Evolutionary conservation across 2,329 filamentous ascomycete genomes (phyloP), one percentile per base, ranked within the genome.

Genomic region (Colletotrichum cereale): DNA sequence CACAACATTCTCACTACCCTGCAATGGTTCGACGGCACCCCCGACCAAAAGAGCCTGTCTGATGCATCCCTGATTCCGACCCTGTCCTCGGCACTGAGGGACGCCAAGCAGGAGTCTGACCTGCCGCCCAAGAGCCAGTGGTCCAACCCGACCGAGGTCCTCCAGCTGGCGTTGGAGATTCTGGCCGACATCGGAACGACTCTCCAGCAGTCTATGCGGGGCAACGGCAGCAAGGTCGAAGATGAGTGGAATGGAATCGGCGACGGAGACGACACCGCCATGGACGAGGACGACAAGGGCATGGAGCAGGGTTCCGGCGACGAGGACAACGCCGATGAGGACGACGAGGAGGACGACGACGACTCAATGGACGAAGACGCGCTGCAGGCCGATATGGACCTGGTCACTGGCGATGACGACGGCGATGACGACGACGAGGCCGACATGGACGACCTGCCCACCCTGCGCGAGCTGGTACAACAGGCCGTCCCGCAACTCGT

Each of bases 351-450:
- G 1, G 84, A 86, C 5, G 84, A 87, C 16, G 40, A 42, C 5
- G 40, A 42, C 40, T 87, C 88, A 67, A 88, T 89, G 84, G 84
- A 86, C 63, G 81, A 87, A 34, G 87, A 87, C 62, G 87, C 87
- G 61, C 86, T 91, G 72, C 84, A 88, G 71, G 88, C 87, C 36
- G 91, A 92, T 75, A 90, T 93, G 87, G 89, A 89, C 5, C 85
- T 88, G 80, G 89, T 93, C 2, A 87, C 87, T 0, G 88, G 87
- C 3, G 82, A 76, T 34, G 82, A 84, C 50, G 81, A 82, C 26
- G 82, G 82, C 26, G 82, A 83, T 10, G 82, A 80, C 26, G 82
- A 84, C 36, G 82, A 83, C n/a, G 76, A 80, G 14, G 81, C 74
- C 63, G 81, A 80, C 52, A 82, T 88, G 58, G 83, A 88, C 72